Evolutionary conservation across 2,329 filamentous ascomycete species (phyloP).

Genomic region (Colletotrichum sp.): DNA sequence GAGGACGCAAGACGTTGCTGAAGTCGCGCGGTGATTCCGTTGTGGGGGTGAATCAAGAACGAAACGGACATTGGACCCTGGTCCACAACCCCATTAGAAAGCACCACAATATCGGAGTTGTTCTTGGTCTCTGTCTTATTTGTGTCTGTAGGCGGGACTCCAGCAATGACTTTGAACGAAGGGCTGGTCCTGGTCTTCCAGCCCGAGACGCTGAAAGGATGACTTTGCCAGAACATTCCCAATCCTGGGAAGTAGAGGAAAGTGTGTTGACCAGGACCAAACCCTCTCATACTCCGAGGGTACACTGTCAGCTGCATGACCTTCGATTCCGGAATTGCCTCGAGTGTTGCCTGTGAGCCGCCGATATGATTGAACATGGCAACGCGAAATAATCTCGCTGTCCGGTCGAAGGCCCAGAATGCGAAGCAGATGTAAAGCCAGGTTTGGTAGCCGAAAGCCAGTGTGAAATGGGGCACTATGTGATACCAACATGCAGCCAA

Average conservation of each 20-base stretch:
- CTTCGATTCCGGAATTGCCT: constrained; percentile 9
- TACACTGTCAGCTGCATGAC: constrained; percentile 45
- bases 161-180: neutral
- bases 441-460: constrained; percentile 41
- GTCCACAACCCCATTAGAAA: neutral
- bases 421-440: constrained; percentile 36
- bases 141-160: neutral
- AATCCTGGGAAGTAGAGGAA: constrained; percentile 40
- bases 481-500: constrained; percentile 40
- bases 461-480: constrained; percentile 36
- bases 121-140: neutral
- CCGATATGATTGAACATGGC: constrained; percentile 31
- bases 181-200: neutral
- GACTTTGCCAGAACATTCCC: constrained; percentile 38
- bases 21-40: neutral
- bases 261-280: constrained; percentile 36
- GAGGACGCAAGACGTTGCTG: neutral
- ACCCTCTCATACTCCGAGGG: constrained; percentile 38
- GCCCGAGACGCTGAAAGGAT: constrained; percentile 31
- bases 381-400: constrained; percentile 30
- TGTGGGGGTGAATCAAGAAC: neutral
- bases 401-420: constrained; percentile 35
- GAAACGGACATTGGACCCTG: neutral
- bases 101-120: neutral
- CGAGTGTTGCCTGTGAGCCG: neutral